Base-by-base conservation (phyloP, 2,329 filamentous ascomycete species). In the Aaosphaeria pasadenensis region DNA sequence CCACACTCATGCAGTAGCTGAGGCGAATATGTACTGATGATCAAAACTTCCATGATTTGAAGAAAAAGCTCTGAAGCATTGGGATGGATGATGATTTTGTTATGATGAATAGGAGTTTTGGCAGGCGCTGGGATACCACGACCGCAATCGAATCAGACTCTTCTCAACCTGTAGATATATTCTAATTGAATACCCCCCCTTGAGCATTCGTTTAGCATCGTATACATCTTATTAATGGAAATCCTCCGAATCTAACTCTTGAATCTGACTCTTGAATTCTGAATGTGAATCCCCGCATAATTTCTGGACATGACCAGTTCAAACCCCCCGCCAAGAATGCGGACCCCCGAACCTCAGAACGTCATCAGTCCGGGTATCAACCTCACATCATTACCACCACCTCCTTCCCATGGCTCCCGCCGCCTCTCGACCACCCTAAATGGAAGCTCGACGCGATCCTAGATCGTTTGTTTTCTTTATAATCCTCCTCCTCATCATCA, bases 401-500 rank as follows among this genome's bases (percentile, higher is more conserved):
- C 33, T 36, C 33, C 42, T 13, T 36, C 33, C 53, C 35, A 67
- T 66, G 63, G 63, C 57, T 53, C 47, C 49, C 51, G 43, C 47
- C 39, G 45, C 42, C 40, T 46, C 43, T 41, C 56, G 52, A 49
- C 56, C 59, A 45, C 59, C 57, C 53, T 66, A 54, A 58, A 70
- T 70, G 67, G 66, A 68, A 58, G 59, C 59, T 49, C 62, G 64
- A 46, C 65, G 67, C 45, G 67, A 70, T 50, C 66, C 67, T 5
- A 54, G 66, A 51, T 58, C 60, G 30, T 67, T 70, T 41, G 52
- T 70, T 32, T 67, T 69, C 54, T 61, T 70, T 48, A 68, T 70
- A 40, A 60, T 70, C 39, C 60, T 70, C 13, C 51, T 70, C 5
- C 60, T 70, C n/a, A 59, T 70, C 30, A 59, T 70, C 48, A 70